A percentile compares a stretch with the other conserved stretches of the same genome.
Conservation (phyloP, 208 protist genomes). For the Vickermania spadyakhi region DNA sequence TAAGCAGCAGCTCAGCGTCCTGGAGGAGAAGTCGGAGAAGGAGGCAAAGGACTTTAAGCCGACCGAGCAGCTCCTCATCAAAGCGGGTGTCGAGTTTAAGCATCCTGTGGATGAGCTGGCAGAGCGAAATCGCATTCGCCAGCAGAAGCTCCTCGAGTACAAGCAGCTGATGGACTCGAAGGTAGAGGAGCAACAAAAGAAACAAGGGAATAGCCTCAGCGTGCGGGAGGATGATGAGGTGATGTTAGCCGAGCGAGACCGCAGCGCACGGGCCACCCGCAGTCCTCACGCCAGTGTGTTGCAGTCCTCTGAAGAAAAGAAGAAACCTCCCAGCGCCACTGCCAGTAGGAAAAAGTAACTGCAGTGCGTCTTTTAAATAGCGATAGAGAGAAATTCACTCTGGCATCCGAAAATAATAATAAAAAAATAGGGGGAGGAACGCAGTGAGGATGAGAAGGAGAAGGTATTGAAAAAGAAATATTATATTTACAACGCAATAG, state of each 20-base stretch:
- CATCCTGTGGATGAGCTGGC: constrained; percentile 59
- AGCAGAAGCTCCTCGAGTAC: constrained; percentile 75
- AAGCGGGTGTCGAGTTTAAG: constrained; percentile 47
- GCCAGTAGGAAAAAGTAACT: neutral
- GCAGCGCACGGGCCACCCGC: neutral
- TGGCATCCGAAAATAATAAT: neutral
- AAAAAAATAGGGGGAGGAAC: constrained; percentile 2
- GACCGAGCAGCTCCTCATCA: constrained; percentile 50
- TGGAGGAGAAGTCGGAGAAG: constrained; percentile 33
- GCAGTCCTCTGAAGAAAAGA: neutral
- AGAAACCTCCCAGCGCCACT: neutral
- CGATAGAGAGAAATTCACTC: constrained; percentile 1
- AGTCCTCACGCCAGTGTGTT: neutral
- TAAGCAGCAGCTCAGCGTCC: constrained; percentile 30
- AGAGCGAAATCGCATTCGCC: constrained; percentile 44
- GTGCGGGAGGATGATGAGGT: neutral
- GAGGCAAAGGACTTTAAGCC: constrained; percentile 60
- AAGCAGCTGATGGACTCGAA: constrained; percentile 48
- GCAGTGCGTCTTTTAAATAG: too few species aligned
- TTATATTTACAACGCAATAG: constrained; percentile 5
- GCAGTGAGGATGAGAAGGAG: neutral
- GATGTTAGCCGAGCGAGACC: neutral
- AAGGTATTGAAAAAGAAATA: neutral
- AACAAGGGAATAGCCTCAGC: neutral
- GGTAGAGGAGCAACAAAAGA: constrained; percentile 3